Base-by-base conservation (phyloP, 169 alveolate genomes). In the Plasmodium gonderi region DNA sequence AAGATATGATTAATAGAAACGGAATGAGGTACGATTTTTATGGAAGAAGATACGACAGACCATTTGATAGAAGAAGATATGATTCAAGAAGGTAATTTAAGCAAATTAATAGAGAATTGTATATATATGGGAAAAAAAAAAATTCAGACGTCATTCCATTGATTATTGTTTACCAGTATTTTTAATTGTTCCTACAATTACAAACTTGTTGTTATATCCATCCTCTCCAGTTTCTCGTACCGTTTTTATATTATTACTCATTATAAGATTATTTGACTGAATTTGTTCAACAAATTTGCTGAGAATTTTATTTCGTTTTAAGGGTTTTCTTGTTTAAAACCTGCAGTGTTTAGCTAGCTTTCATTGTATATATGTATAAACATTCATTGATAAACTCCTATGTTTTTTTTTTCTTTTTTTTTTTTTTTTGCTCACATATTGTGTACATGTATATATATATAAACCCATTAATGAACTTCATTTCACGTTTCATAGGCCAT, bases 51-150 rank as follows among this genome's bases (percentile, higher is more conserved):
- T 74, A 85, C 49, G 83, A 85, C 79, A 74, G 87, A 85, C 69
- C 75, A n/a, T 85, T 31, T 85, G 92, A 85, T 38, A 85, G 79
- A 6, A 85, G 92, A 36, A 72, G 85, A 85, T 72, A 74, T 44
- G 85, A 85, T 29, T 6, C 92, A 51, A 36, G 92, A 85, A 85
- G 92, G 92, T 85, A 74, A 85, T 40, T 74, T 75, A 75, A 67
- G 92, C 67, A 51, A 85, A 5, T 74, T 47, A 82, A 47, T 79
- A 65, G 20, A 54, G 72, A 45, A 29, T 77, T n/a, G 40, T 29
- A 45, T 17, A 23, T 20, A 7, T n/a, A n/a, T n/a, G 40, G 67
- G 45, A 11, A 65, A 49, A 45, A 47, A 31, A 11, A 36, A 12
- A 69, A 9, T 31, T 69, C 51, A 3, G n/a, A 60, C 72, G 72